Evolutionary conservation across 2,329 filamentous ascomycete genomes (phyloP).

Genomic region (Pseudopithomyces maydicus): DNA sequence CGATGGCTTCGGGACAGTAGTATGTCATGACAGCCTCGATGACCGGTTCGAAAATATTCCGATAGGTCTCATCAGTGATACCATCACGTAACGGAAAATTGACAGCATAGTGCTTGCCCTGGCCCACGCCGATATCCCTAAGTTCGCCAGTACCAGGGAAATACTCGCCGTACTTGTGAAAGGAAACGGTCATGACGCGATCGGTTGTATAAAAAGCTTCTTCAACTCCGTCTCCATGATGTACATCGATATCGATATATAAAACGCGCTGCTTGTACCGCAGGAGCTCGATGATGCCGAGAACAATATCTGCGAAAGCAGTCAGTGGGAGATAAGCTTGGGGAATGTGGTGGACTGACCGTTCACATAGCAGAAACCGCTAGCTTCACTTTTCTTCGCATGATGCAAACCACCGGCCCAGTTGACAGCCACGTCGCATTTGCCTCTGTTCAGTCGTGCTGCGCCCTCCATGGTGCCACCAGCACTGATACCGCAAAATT

Average conservation of each 20-base stretch:
- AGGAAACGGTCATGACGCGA: conserved; percentile 73
- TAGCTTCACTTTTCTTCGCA: conserved; percentile 91
- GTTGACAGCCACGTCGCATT: conserved; percentile 68
- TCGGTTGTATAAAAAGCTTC: conserved; percentile 75
- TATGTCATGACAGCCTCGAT: conserved; percentile 72
- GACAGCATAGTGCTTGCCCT: conserved; percentile 70
- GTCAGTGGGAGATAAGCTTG: not conserved
- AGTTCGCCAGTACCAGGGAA: conserved; percentile 73
- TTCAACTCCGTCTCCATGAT: conserved; percentile 81
- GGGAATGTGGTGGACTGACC: conserved; percentile 24
- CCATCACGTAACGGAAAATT: conserved; percentile 73
- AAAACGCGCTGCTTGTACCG: conserved; percentile 82
- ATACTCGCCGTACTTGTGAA: conserved; percentile 76
- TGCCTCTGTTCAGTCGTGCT: conserved; percentile 68
- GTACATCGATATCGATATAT: conserved; percentile 94
- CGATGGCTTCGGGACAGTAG: conserved; percentile 70
- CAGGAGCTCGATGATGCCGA: conserved; percentile 90
- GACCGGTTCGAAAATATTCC: conserved; percentile 70
- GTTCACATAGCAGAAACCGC: conserved; percentile 98
- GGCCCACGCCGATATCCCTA: conserved; percentile 70
- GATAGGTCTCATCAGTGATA: conserved; percentile 70
- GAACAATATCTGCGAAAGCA: conserved; percentile 76
- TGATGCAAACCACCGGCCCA: conserved; percentile 96
- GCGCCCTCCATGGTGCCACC: conserved; percentile 74
- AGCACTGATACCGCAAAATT: conserved; percentile 73